Percentiles rank a stretch among this genome's conserved stretches.
Conservation (phyloP, 2,329 filamentous ascomycete genomes). For the Zasmidium citrigriseum region DNA sequence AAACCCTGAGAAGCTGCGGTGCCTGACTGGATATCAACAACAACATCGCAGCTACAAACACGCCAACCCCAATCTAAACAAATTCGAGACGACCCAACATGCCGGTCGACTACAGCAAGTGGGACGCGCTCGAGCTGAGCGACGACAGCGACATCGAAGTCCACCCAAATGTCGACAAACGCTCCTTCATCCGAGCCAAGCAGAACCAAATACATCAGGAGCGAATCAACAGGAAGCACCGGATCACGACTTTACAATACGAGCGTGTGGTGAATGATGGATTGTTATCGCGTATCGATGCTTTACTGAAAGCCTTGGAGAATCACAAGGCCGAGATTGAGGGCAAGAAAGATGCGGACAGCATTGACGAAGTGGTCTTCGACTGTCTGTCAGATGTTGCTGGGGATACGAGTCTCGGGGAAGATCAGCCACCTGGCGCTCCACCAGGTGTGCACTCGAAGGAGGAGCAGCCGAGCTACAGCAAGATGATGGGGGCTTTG, state of each 20-base stretch:
- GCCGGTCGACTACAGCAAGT: conserved; percentile 72
- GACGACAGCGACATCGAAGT: conserved; percentile 98
- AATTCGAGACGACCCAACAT: conserved; percentile 34
- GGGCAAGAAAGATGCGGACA: conserved; percentile 57
- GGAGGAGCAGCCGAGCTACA: conserved; percentile 78
- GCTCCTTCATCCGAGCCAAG: conserved; percentile 97
- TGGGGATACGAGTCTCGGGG: conserved; percentile 66
- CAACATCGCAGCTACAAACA: background rate
- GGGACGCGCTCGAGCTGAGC: conserved; percentile 91
- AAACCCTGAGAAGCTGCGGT: background rate
- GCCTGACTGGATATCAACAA: background rate
- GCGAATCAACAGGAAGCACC: conserved; percentile 77
- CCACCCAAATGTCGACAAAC: conserved; percentile 97
- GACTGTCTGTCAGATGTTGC: conserved; percentile 75
- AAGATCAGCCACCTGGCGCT: conserved; percentile 73
- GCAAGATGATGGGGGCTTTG: conserved; percentile 97
- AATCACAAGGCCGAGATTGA: conserved; percentile 65
- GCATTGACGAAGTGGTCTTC: conserved; percentile 82
- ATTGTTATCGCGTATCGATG: conserved; percentile 78
- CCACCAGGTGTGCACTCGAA: conserved; percentile 79
- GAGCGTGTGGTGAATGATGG: conserved; percentile 92
- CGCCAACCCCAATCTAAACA: background rate
- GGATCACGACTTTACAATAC: conserved; percentile 90
- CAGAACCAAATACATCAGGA: conserved; percentile 96
- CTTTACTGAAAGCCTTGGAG: conserved; percentile 72